Base-by-base conservation (phyloP, 768 basidiomycete species). In the Pseudohyphozyma bogoriensis region DNA sequence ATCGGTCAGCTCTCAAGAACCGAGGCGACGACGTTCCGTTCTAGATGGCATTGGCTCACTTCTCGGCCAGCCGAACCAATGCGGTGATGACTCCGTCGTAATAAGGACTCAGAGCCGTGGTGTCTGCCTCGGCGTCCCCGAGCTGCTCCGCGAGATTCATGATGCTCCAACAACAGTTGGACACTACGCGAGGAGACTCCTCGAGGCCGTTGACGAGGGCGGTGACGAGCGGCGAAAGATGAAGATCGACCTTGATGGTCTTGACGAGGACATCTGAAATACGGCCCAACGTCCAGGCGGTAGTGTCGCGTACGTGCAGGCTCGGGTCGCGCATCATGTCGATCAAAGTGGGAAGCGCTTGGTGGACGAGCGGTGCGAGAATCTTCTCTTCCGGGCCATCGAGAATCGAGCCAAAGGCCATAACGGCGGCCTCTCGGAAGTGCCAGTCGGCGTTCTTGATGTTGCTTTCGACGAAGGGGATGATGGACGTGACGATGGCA, bases 361-460 rank as follows among this genome's bases (percentile, higher is more conserved):
- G 91, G 65, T 86, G 82, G 64, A 95, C 91, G 46, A 99, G 84
- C 36, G 91, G 89, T 26, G 83, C 85, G 53, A 99, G 82, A 31
- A 90, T 84, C 36, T 76, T 74, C 15, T 90, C 86, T 71, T 96
- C 90, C 4, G 95, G 95, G 2, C 95, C 95, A 64, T 96, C 93
- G 33, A 97, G 81, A 69, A 99, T 97, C 0, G 89, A 92, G 46
- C 93, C 93, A 69, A 97, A 99, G 24, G 92, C 84, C 92, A 97
- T 99, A 58, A 97, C 84, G 8, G 92, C 93, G 0, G 95, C 95
- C 73, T 99, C 95, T 44, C 95, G 89, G 57, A 84, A 79, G 71
- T 88, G 89, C 95, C 95, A 99, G 72, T 95, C 89, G 32, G 83
- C 79, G 29, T 83, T 78, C 71, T 86, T 88, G 79, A 99, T 97